A percentile compares a stretch with the other conserved stretches of the same genome.
Evolutionary conservation across 495 filamentous ascomycete species (phyloP).

Genomic region (Aspergillus coremiiformis): DNA sequence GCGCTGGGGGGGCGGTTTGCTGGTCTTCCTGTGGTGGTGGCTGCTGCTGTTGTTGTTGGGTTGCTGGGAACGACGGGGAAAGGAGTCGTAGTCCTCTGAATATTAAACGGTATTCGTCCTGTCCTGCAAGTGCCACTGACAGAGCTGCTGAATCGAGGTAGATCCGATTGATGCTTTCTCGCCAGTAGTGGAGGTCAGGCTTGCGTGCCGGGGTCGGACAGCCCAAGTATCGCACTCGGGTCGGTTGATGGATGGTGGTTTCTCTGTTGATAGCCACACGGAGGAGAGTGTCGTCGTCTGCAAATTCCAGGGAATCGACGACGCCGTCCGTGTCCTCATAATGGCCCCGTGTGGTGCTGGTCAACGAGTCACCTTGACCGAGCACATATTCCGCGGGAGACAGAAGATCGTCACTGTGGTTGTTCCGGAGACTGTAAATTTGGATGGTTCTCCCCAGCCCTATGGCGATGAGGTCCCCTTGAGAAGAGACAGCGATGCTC

Average conservation of each 20-base stretch:
- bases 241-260: slow-evolving; percentile 8
- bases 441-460: slow-evolving; percentile 14
- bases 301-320: slow-evolving; percentile 18
- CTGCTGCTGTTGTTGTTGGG: neutral
- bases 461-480: slow-evolving; percentile 11
- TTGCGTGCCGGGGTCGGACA: neutral
- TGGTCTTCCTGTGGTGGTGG: neutral
- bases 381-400: slow-evolving; percentile 12
- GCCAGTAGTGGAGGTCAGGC: slow-evolving; percentile 14
- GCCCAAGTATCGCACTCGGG: slow-evolving; percentile 17
- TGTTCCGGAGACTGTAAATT: slow-evolving; percentile 9
- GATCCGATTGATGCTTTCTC: slow-evolving; percentile 9
- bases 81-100: slow-evolving; percentile 16
- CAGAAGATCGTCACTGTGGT: neutral
- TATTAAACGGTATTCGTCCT: slow-evolving; percentile 3
- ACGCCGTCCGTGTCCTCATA: slow-evolving; percentile 17
- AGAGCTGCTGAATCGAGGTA: slow-evolving; percentile 16
- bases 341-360: neutral
- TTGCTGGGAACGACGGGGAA: slow-evolving; percentile 2
- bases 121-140: slow-evolving; percentile 3
- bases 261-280: slow-evolving; percentile 15
- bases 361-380: slow-evolving; percentile 3
- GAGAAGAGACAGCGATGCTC: slow-evolving; percentile 13
- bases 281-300: slow-evolving; percentile 15
- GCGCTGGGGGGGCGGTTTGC: neutral